Evolutionary conservation across 805 yeast genomes (phyloP), one percentile per base, ranked within the genome.

Genomic region (Yamadazyma laniorum): DNA sequence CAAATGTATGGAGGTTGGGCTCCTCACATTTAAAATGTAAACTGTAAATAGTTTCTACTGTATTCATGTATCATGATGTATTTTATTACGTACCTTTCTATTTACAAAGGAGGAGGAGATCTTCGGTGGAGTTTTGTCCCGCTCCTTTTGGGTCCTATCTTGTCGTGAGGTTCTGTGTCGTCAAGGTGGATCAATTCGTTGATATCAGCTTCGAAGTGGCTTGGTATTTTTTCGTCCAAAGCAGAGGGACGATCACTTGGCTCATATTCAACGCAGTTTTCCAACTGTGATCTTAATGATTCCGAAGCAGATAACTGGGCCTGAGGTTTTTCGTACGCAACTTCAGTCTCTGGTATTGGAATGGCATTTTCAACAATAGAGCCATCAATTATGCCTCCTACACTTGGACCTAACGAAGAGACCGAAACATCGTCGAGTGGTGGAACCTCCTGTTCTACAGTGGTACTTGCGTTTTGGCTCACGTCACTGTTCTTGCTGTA

Each of bases 1-100:
- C 83, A 75, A 48, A 91, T 93, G 99, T 93, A 87, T 59, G 79
- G 85, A 18, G 99, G 99, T 3, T 93, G 99, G 99, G 61, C 70
- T 4, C 65, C 73, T 6, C 66, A 63, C 44, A 42, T 61, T 14
- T 63, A 45, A 22, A 18, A 37, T 25, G 9, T 22, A 25, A 13
- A 22, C n/a, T n/a, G n/a, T n/a, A n/a, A n/a, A n/a, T n/a, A n/a
- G n/a, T n/a, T n/a, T n/a, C n/a, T n/a, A n/a, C n/a, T 27, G 13
- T 28, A 30, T 23, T 23, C 9, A 25, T 22, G 22, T 12, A 23
- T 32, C 12, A 32, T 22, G 14, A 12, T 7, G 31, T 28, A 14
- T 8, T 28, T 28, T 6, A 21, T 18, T n/a, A n/a, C n/a, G n/a
- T n/a, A n/a, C n/a, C n/a, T n/a, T n/a, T 18, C 14, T 26, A 34